phyloP scores from a whole-genome alignment of 2,329 filamentous ascomycete genomes.

The Penicillium sp. region DNA sequence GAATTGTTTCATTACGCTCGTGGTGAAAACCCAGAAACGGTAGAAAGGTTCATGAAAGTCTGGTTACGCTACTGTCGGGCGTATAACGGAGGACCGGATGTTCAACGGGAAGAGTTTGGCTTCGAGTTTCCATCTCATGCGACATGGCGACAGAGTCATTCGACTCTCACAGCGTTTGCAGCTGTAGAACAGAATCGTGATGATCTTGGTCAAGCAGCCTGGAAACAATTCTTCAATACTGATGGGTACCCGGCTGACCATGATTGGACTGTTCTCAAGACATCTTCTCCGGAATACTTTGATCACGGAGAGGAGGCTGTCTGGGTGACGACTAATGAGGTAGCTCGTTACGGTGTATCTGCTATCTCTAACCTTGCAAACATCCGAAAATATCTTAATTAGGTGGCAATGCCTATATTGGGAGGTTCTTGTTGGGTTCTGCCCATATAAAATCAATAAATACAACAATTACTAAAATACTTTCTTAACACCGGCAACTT shows the following conservation, averaged over 20 bases:
- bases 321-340: slow-evolving; percentile 16
- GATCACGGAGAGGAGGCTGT: slow-evolving; percentile 5
- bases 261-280: slow-evolving; percentile 8
- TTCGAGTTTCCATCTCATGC: slow-evolving; percentile 15
- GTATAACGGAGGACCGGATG: slow-evolving; percentile 13
- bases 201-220: slow-evolving; percentile 7
- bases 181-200: slow-evolving; percentile 6
- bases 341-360: slow-evolving; percentile 16
- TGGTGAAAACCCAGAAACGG: background rate
- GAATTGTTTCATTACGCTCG: slow-evolving; percentile 10
- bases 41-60: slow-evolving; percentile 10
- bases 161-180: slow-evolving; percentile 17
- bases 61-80: slow-evolving; percentile 15
- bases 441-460: no score
- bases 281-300: slow-evolving; percentile 10
- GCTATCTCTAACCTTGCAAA: slow-evolving; percentile 17
- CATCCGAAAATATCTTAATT: slow-evolving; percentile 2
- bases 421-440: background rate
- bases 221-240: slow-evolving; percentile 15
- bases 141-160: slow-evolving; percentile 19
- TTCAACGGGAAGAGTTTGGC: slow-evolving; percentile 11
- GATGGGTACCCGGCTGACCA: slow-evolving; percentile 11
- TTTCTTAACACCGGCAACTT: no score
- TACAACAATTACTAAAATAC: no score
- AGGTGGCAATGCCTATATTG: background rate